These are phyloP conservation scores for Plasmodium ovale DNA, from an alignment of 169 alveolate genomes.

Conservation along the genomic window DNA sequence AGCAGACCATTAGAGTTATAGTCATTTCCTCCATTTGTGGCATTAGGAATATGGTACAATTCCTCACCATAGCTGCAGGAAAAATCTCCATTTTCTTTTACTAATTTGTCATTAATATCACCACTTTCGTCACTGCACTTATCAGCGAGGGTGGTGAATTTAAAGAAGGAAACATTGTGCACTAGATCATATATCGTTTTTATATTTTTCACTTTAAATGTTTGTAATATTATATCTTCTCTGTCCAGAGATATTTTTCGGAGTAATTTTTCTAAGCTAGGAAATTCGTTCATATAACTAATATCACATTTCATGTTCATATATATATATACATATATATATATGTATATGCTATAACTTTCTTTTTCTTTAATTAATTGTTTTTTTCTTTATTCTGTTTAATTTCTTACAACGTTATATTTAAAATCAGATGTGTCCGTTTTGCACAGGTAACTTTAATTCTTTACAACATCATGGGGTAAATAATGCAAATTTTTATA, in stretches of 20 bases:
- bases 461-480: no score
- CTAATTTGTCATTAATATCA: slow-evolving; percentile 23
- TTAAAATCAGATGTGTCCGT: not conserved
- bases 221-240: slow-evolving; percentile 45
- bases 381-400: slow-evolving; percentile 4
- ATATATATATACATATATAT: not conserved
- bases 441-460: no score
- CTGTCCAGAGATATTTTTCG: slow-evolving; percentile 51
- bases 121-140: slow-evolving; percentile 10
- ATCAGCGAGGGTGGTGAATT: slow-evolving; percentile 25
- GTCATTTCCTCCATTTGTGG: not conserved
- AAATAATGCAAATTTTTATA: not conserved
- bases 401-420: not conserved
- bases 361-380: not conserved
- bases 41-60: not conserved
- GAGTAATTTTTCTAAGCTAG: slow-evolving; percentile 2
- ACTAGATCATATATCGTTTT: slow-evolving; percentile 54
- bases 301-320: slow-evolving; percentile 25
- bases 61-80: not conserved
- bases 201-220: slow-evolving; percentile 30
- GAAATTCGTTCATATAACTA: not conserved
- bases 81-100: slow-evolving; percentile 11
- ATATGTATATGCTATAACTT: not conserved
- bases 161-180: slow-evolving; percentile 26
- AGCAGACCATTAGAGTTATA: not conserved